Evolutionary conservation across 75 land plant genomes (phyloP), one percentile per base, ranked within the genome.

Genomic region (Cunninghamia lanceolata): DNA sequence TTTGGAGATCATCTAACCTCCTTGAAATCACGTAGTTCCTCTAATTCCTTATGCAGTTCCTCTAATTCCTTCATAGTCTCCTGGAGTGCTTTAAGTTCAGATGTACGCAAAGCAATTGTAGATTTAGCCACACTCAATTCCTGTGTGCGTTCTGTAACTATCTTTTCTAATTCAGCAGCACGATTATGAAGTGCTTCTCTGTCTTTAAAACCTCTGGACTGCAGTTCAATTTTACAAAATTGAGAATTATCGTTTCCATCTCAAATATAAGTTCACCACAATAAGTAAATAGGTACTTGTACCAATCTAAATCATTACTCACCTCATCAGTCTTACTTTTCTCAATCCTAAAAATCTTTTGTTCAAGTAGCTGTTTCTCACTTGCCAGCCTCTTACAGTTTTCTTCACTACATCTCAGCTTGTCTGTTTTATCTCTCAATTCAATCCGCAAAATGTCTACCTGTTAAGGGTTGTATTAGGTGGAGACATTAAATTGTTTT

Each of bases 341-440:
- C 34, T 87, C 91, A 38, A 90, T 16, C 21, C 84, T 89, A 50
- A 39, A n/a, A 36, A 85, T 63, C 70, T 90, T 91, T 83, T 91
- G 89, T 59, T 90, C 91, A 71, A 91, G 87, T 39, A 87, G 88
- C 40, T 90, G 91, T 76, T 91, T 91, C 77, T 91, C 92, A 81
- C 38, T 91, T 39, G 85, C 83, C 40, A 91, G 83, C 83, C 45
- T 87, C 79, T 91, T 91, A n/a, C 77, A 85, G 40, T 35, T 87
- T 85, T 90, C 87, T 70, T 91, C 89, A n/a, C 43, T 36, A 43
- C 32, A 56, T 35, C 77, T 74, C 83, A 90, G 82, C 75, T 89
- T 89, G 9, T 90, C 92, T 28, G 86, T 83, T 85, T 88, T 88
- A 3, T 43, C 21, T 77, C 77, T 91, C 36, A 85, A 53, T 52